phyloP scores from a whole-genome alignment of 805 yeast genomes.

The Metschnikowia hibisci region DNA sequence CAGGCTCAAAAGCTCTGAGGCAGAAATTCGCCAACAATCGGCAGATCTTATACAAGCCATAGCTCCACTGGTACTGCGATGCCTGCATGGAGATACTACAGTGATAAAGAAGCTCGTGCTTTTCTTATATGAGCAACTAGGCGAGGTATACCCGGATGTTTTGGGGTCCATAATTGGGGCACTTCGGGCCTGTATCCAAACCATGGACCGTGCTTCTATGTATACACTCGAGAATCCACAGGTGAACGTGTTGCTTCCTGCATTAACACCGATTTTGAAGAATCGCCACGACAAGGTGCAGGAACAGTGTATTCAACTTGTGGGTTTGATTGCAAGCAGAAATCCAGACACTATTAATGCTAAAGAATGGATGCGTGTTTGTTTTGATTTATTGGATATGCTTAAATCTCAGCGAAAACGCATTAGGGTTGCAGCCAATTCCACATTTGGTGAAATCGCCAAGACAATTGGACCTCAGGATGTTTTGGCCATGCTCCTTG shows the following conservation, averaged over 20 bases:
- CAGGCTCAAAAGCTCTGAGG: conserved; percentile 64
- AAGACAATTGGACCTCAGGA: conserved; percentile 95
- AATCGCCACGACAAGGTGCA: conserved; percentile 91
- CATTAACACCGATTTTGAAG: conserved; percentile 85
- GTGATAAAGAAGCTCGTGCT: conserved; percentile 65
- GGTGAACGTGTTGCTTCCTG: conserved; percentile 73
- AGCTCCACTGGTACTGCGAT: conserved; percentile 61
- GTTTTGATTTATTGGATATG: conserved; percentile 87
- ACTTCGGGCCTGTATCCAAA: conserved; percentile 55
- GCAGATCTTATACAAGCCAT: conserved; percentile 69
- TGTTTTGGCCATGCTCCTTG: conserved; percentile 76
- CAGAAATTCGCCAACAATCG: conserved; percentile 77
- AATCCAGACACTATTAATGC: conserved; percentile 84
- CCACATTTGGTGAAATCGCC: conserved; percentile 87
- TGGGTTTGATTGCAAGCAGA: conserved; percentile 76
- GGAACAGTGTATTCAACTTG: conserved; percentile 69
- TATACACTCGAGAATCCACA: conserved; percentile 62
- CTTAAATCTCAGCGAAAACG: conserved; percentile 73
- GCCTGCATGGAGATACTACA: conserved; percentile 53
- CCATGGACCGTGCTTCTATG: conserved; percentile 55
- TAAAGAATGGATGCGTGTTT: conserved; percentile 95
- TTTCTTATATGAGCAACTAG: conserved; percentile 82
- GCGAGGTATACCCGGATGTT: conserved; percentile 93
- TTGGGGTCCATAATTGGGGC: conserved; percentile 81
- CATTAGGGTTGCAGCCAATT: conserved; percentile 80